Conservation (phyloP, 2,329 filamentous ascomycete genomes). For the Aspergillus aculeatus region DNA sequence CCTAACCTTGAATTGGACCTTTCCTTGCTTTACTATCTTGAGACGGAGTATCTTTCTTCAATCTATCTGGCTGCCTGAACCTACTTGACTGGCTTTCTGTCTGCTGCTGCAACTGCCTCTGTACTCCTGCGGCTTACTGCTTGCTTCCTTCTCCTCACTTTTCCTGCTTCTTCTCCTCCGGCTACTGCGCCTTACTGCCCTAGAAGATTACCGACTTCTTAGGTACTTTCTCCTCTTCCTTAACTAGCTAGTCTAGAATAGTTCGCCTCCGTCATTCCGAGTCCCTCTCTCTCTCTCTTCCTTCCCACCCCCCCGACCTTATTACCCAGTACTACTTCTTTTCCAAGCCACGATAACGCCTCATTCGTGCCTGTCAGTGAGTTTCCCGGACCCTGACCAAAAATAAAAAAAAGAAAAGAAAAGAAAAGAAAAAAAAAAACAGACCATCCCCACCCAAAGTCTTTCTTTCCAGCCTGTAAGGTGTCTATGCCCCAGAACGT, state of each 20-base stretch:
- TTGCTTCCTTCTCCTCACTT: not conserved
- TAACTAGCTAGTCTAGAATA: not conserved
- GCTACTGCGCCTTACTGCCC: not conserved
- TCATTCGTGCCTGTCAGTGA: slow-evolving; percentile 1
- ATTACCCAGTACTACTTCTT: slow-evolving; percentile 3
- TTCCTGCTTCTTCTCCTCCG: not conserved
- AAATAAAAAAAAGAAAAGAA: not conserved
- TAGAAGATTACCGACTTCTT: not conserved
- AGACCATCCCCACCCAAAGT: slow-evolving; percentile 5
- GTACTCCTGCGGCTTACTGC: not conserved
- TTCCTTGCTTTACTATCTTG: slow-evolving; percentile 2
- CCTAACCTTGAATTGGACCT: not conserved
- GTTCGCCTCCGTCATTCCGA: not conserved
- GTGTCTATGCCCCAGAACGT: slow-evolving; percentile 29
- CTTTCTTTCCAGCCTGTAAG: slow-evolving; percentile 31
- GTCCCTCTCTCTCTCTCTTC: too few relatives aligned
- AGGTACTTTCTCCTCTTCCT: not conserved
- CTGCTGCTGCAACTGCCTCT: not conserved
- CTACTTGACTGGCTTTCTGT: not conserved
- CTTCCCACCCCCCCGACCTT: not conserved
- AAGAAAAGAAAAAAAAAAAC: not conserved
- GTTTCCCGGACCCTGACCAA: not conserved
- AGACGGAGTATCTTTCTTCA: not conserved
- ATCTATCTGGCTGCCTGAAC: not conserved
- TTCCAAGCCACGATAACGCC: slow-evolving; percentile 6